Evolutionary conservation across 2,329 filamentous ascomycete genomes (phyloP), one percentile per base, ranked within the genome.

Genomic region (Cyclaneusma minus): DNA sequence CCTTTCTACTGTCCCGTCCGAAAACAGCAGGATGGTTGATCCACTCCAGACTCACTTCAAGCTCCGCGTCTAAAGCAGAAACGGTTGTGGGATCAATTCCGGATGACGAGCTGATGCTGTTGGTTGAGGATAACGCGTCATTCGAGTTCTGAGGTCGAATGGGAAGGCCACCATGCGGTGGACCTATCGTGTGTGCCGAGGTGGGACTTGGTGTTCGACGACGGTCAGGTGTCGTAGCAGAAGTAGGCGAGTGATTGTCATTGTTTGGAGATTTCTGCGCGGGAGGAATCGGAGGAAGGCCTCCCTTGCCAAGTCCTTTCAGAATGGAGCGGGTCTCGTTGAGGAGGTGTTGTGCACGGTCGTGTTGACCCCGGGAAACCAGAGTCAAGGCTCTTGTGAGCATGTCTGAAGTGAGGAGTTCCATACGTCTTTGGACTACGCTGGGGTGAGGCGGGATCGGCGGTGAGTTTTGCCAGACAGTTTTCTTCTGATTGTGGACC

Each of bases 11-110:
- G 49, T 98, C 89, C 19, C 89, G 73, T 6, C 80, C 77, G 48
- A 98, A 98, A 3, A 95, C 82, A 2, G 85, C 85, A 2, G 89
- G 89, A 45, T 98, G 89, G 47, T 79, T 84, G 51, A 98, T 95
- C 89, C 89, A 98, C 53, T 98, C 89, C 10, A 98, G 59, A 26
- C 80, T 82, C 17, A 80, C 70, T 48, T 93, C 83, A 17, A 98
- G 67, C 50, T 98, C 89, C 1, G 80, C 70, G 48, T 98, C 89
- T 11, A 98, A 69, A 3, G 89, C 85, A 13, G 71, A 62, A 42
- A 95, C 87, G 0, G 81, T 89, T 18, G 62, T 63, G 5, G 68
- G 55, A 44, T 98, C 89, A 29, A 98, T 87, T n/a, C 83, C 80
- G 5, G 73, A 16, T 55, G 67, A 38, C 51, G 77, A 31, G 50